Percentiles rank a stretch among this genome's conserved stretches.
Conservation (phyloP, 495 filamentous ascomycete species). For the Ascodesmis nigricans region DNA sequence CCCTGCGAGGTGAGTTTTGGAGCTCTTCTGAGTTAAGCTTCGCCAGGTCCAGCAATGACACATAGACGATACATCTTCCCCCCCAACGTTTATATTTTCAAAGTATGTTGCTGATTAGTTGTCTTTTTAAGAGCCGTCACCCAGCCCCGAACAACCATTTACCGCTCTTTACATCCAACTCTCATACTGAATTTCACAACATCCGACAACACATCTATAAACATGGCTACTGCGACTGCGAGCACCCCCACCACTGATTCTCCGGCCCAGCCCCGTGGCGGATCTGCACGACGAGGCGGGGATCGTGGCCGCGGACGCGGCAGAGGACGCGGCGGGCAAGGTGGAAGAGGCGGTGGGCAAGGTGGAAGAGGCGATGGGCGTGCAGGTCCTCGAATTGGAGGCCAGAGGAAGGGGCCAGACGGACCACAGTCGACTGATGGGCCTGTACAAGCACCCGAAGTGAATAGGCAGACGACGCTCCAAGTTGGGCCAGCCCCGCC, state of each 20-base stretch:
- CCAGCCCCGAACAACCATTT: too few relatives aligned
- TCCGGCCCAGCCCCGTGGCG: slow-evolving; percentile 6
- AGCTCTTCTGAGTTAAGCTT: too few relatives aligned
- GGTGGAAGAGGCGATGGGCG: slow-evolving; percentile 5
- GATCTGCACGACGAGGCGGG: slow-evolving; percentile 4
- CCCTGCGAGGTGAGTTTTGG: too few relatives aligned
- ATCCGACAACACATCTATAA: too few relatives aligned
- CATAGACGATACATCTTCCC: too few relatives aligned
- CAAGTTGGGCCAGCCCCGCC: not conserved
- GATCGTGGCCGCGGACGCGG: slow-evolving; percentile 1
- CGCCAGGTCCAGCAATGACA: too few relatives aligned
- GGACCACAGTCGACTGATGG: not conserved
- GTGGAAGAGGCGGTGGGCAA: slow-evolving; percentile 5
- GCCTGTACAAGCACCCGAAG: slow-evolving; percentile 1
- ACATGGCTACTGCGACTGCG: too few relatives aligned
- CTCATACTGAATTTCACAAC: too few relatives aligned
- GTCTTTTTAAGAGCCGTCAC: too few relatives aligned
- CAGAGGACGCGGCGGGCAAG: not conserved
- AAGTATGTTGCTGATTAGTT: too few relatives aligned
- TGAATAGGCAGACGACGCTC: not conserved
- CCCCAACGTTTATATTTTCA: too few relatives aligned
- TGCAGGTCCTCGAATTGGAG: slow-evolving; percentile 2
- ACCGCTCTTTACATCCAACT: too few relatives aligned
- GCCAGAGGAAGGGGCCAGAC: slow-evolving; percentile 1
- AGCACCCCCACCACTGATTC: not conserved